These are phyloP conservation scores for Fusarium pseudonygamai DNA, from an alignment of 2,329 filamentous ascomycete species.

Conservation along the genomic window DNA sequence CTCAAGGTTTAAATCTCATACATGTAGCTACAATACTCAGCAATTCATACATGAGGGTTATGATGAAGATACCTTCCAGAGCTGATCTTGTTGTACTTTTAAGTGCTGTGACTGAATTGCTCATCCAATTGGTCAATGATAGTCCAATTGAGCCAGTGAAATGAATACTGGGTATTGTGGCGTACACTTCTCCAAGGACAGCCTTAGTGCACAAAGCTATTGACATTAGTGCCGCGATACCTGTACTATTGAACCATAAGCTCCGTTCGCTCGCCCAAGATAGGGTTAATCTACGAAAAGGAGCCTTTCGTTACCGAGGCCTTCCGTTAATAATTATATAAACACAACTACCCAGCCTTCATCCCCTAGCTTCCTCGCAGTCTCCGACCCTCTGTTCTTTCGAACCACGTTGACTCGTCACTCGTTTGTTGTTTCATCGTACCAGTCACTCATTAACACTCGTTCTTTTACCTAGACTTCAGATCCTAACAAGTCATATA, in stretches of 20 bases:
- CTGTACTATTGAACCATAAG: too few species aligned
- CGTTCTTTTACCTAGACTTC: background rate
- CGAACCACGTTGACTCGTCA: background rate
- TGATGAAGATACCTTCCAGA: too few species aligned
- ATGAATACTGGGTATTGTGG: too few species aligned
- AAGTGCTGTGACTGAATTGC: too few species aligned
- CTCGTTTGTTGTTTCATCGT: background rate
- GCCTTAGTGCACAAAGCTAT: too few species aligned
- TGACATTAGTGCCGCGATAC: background rate
- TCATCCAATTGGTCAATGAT: too few species aligned
- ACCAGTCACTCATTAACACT: background rate
- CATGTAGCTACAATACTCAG: rapidly evolving
- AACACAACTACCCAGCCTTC: background rate
- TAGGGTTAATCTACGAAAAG: background rate
- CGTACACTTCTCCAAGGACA: too few species aligned
- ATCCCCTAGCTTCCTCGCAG: too few species aligned
- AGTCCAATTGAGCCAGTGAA: too few species aligned
- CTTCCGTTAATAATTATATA: background rate
- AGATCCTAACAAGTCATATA: rapidly evolving
- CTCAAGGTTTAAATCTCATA: background rate
- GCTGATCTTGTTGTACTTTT: too few species aligned
- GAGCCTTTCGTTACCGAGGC: background rate
- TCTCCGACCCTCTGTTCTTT: background rate
- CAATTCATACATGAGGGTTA: background rate
- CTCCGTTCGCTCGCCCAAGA: background rate